Evolutionary conservation across 2,329 filamentous ascomycete species (phyloP).

Genomic region (Thelonectria discophora): DNA sequence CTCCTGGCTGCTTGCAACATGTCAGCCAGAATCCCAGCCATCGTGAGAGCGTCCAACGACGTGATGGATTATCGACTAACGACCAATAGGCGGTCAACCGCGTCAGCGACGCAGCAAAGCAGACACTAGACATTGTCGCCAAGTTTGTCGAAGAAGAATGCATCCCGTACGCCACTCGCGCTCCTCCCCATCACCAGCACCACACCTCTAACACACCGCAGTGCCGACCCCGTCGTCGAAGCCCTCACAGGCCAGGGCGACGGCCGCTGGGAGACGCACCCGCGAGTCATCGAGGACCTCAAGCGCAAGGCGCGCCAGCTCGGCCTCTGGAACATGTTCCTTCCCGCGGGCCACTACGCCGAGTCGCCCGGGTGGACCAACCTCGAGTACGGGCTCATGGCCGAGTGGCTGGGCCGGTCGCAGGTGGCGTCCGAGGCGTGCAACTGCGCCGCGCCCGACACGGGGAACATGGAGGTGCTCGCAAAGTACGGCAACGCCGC

Average conservation of each 20-base stretch:
- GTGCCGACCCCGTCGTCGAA: constrained; percentile 80
- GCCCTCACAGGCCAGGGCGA: constrained; percentile 82
- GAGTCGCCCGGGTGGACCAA: constrained; percentile 95
- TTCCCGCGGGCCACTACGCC: constrained; percentile 93
- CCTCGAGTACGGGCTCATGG: constrained; percentile 97
- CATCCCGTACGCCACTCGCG: constrained; percentile 66
- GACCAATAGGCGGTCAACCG: constrained; percentile 56
- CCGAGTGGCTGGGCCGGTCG: constrained; percentile 91
- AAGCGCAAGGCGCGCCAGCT: constrained; percentile 84
- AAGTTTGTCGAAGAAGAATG: constrained; percentile 98
- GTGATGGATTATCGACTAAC: too few species aligned
- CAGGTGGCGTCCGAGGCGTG: constrained; percentile 83
- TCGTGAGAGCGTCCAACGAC: constrained; percentile 38
- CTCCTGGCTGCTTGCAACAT: constrained; percentile 32
- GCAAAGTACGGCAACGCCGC: constrained; percentile 89
- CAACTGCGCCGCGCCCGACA: constrained; percentile 91
- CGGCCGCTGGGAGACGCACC: constrained; percentile 81
- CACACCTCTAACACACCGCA: constrained; percentile 44
- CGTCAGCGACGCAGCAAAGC: constrained; percentile 86
- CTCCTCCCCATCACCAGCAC: neutral
- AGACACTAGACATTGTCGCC: constrained; percentile 86
- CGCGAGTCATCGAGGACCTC: constrained; percentile 84
- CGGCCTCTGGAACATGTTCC: constrained; percentile 98
- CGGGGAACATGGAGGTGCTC: constrained; percentile 94
- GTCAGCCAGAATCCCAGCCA: constrained; percentile 47